Conservation (phyloP, 192 early-diverging fungal species). For the Coemansia sp. region DNA sequence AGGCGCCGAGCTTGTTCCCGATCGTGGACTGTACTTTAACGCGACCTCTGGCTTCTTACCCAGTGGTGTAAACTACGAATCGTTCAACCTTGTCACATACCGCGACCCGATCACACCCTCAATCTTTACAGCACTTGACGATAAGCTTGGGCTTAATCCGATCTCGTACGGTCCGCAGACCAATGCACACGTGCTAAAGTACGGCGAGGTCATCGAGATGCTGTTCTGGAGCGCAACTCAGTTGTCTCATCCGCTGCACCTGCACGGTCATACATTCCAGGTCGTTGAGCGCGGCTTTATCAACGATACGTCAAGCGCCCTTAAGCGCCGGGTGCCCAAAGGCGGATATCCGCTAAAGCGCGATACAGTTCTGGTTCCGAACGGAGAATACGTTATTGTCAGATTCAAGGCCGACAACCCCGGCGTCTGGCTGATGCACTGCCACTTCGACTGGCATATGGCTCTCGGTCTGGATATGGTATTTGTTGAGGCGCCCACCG, state of each 20-base stretch:
- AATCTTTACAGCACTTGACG: constrained; percentile 62
- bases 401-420: constrained; percentile 80
- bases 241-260: constrained; percentile 70
- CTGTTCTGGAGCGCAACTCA: constrained; percentile 66
- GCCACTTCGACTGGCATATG: constrained; percentile 64
- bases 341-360: constrained; percentile 15
- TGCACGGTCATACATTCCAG: constrained; percentile 85
- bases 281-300: constrained; percentile 58
- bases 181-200: constrained; percentile 61
- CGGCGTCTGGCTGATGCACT: constrained; percentile 83
- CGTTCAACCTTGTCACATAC: constrained; percentile 71
- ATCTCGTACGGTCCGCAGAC: constrained; percentile 64
- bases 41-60: constrained; percentile 57
- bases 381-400: constrained; percentile 61
- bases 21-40: constrained; percentile 56
- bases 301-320: constrained; percentile 26
- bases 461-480: constrained; percentile 66
- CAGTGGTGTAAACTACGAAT: constrained; percentile 66
- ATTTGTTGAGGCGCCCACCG: constrained; percentile 45
- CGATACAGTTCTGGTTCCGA: constrained; percentile 67
- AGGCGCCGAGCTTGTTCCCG: constrained; percentile 46
- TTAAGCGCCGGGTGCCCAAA: constrained; percentile 43
- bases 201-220: constrained; percentile 64
- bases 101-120: constrained; percentile 60
- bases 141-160: constrained; percentile 48